phyloP scores from a whole-genome alignment of 306 rosid genomes.

The Adenanthera pavonina region DNA sequence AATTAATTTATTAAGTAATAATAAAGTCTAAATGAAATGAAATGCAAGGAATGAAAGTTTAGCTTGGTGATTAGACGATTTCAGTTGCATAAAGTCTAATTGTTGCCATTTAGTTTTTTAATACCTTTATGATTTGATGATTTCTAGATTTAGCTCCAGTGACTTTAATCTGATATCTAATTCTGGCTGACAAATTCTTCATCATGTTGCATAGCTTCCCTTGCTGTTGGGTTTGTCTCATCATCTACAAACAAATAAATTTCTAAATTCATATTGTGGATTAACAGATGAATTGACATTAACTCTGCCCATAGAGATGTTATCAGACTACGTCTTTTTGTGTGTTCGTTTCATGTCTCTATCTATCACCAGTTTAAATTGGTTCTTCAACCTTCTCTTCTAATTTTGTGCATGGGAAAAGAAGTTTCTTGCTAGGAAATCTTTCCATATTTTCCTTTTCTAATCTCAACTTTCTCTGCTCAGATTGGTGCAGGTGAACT shows the following conservation, averaged over 20 bases:
- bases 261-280: constrained; percentile 2
- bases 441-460: constrained; percentile 30
- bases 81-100: neutral
- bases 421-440: constrained; percentile 9
- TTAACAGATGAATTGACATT: neutral
- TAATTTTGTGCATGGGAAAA: constrained; percentile 22
- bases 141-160: neutral
- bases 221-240: neutral
- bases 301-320: constrained; percentile 1
- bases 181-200: constrained; percentile 11
- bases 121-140: neutral
- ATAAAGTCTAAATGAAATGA: too few relatives aligned
- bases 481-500: constrained; percentile 97
- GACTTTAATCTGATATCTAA: constrained; percentile 13
- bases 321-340: neutral
- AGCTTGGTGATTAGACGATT: neutral
- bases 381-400: neutral
- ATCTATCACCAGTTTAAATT: neutral
- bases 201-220: constrained; percentile 1
- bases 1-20: too few relatives aligned
- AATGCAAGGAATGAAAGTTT: too few relatives aligned
- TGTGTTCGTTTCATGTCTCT: constrained; percentile 29
- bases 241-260: constrained; percentile 3
- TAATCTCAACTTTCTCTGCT: constrained; percentile 48
- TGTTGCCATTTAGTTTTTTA: neutral